These are phyloP conservation scores for Pleomassaria siparia DNA, from an alignment of 2,329 filamentous ascomycete genomes.

Conservation along the genomic window DNA sequence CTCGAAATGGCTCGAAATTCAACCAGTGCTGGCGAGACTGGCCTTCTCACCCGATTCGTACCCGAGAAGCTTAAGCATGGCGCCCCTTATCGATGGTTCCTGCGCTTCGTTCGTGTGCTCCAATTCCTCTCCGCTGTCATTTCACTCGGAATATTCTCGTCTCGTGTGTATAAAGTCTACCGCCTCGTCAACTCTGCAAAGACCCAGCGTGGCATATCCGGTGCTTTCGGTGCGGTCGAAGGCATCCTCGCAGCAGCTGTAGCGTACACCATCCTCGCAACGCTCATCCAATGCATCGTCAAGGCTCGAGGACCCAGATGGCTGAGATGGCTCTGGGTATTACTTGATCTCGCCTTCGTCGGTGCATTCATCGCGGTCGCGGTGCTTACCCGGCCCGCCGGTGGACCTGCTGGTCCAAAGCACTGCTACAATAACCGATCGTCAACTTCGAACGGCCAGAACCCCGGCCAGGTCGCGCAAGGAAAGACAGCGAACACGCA, in stretches of 20 bases:
- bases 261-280: constrained; percentile 46
- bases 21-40: constrained; percentile 13
- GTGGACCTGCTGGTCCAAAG: constrained; percentile 36
- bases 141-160: constrained; percentile 49
- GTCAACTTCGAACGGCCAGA: constrained; percentile 2
- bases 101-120: constrained; percentile 44
- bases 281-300: constrained; percentile 33
- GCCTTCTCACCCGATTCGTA: constrained; percentile 34
- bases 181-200: constrained; percentile 40
- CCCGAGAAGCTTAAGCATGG: constrained; percentile 24
- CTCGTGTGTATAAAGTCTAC: constrained; percentile 45
- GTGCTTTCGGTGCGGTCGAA: constrained; percentile 46
- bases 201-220: constrained; percentile 24
- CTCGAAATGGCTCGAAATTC: not conserved
- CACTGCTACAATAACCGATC: constrained; percentile 29
- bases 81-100: constrained; percentile 29
- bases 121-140: constrained; percentile 49
- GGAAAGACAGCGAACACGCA: constrained; percentile 18
- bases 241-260: constrained; percentile 50
- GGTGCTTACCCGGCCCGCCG: constrained; percentile 43
- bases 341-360: constrained; percentile 45
- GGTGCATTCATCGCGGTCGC: constrained; percentile 50
- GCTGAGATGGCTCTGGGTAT: constrained; percentile 45
- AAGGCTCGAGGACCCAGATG: constrained; percentile 32
- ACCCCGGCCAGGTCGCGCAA: constrained; percentile 5